Conservation (phyloP, 192 early-diverging fungal species). For the Helicostylum pulchrum region DNA sequence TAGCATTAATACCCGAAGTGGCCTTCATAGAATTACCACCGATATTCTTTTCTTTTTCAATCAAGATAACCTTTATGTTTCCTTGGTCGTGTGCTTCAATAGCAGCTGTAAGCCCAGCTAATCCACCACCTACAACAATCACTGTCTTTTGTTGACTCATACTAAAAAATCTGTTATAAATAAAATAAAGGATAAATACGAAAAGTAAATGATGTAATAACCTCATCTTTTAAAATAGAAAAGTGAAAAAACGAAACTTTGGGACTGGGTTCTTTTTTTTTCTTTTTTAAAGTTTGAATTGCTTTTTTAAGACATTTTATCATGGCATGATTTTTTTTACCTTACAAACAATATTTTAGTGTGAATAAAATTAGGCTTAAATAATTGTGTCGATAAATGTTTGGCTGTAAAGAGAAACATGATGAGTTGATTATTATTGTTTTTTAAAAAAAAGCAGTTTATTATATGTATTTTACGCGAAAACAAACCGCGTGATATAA, state of each 20-base stretch:
- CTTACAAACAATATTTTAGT: too few relatives aligned
- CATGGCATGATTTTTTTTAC: too few relatives aligned
- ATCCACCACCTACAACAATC: slow-evolving; percentile 28
- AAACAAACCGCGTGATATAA: too few relatives aligned
- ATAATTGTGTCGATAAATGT: too few relatives aligned
- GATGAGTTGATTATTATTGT: too few relatives aligned
- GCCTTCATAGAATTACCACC: slow-evolving; percentile 85
- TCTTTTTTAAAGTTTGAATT: not conserved
- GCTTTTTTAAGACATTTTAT: too few relatives aligned
- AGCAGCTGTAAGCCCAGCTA: slow-evolving; percentile 30
- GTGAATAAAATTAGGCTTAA: too few relatives aligned
- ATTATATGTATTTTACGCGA: too few relatives aligned
- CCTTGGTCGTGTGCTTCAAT: slow-evolving; percentile 24
- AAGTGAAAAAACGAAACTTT: not conserved
- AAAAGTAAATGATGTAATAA: not conserved
- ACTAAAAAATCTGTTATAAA: slow-evolving; percentile 2
- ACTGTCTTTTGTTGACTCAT: slow-evolving; percentile 15
- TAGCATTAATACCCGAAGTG: slow-evolving; percentile 81
- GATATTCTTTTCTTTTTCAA: slow-evolving; percentile 33
- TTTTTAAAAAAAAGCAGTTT: too few relatives aligned
- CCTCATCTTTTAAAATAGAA: not conserved
- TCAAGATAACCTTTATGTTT: slow-evolving; percentile 16
- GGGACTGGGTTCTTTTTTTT: not conserved
- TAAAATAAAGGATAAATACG: slow-evolving; percentile 1
- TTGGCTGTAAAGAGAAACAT: too few relatives aligned